Conservation (phyloP, 139 green algal species). For the Asterochloris sp. region DNA sequence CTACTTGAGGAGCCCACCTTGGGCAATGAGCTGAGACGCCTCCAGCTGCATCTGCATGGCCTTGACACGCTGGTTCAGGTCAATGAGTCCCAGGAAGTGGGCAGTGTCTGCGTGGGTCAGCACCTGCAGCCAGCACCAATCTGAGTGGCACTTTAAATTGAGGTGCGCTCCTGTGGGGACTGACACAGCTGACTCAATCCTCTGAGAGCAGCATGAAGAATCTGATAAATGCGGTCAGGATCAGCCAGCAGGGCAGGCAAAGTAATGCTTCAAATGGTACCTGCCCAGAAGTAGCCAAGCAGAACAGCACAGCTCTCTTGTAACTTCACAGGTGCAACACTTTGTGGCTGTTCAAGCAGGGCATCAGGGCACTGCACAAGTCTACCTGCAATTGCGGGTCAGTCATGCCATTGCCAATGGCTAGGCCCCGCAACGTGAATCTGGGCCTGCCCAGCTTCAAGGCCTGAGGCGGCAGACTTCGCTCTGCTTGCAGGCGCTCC, state of each 20-base stretch:
- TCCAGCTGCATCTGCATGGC: conserved; percentile 30
- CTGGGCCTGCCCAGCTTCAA: conserved; percentile 9
- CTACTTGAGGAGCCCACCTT: not conserved
- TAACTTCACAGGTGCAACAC: not conserved
- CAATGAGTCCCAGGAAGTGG: conserved; percentile 51
- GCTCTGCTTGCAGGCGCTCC: not conserved
- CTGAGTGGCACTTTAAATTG: not conserved
- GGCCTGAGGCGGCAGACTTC: conserved; percentile 12
- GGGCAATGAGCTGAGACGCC: conserved; percentile 29
- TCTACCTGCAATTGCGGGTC: conserved; percentile 72
- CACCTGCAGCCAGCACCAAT: conserved; percentile 33
- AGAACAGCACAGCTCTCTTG: not conserved
- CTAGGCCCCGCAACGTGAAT: conserved; percentile 64
- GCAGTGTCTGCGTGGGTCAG: conserved; percentile 40
- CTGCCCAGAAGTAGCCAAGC: not conserved
- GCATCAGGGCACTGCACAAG: too few relatives aligned
- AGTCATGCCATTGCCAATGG: conserved; percentile 94
- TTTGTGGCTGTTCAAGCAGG: too few relatives aligned
- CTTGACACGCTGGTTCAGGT: conserved; percentile 28
- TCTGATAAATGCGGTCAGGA: too few relatives aligned
- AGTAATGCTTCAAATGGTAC: not conserved
- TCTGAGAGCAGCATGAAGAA: too few relatives aligned
- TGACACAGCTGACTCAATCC: not conserved
- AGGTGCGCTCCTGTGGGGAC: not conserved
- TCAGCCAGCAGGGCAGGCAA: not conserved